Evolutionary conservation across 768 basidiomycete species (phyloP).

Genomic region (Leccinum incarnatum): DNA sequence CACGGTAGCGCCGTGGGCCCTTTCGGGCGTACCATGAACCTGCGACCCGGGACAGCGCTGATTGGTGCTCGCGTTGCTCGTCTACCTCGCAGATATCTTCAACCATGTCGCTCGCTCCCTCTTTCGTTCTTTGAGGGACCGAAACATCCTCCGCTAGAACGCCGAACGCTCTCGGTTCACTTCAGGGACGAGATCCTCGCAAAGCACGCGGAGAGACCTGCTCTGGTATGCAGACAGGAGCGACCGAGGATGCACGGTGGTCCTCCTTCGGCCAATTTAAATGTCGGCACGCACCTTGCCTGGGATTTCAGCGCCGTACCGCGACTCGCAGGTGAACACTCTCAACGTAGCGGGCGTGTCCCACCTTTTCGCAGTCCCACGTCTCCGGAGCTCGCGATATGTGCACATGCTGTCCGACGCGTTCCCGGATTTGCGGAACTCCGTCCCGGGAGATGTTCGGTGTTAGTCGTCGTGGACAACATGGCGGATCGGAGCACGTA

Average conservation of each 20-base stretch:
- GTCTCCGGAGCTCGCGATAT: conserved; percentile 63
- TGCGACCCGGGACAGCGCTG: background rate
- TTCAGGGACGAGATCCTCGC: conserved; percentile 56
- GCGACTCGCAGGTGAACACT: conserved; percentile 48
- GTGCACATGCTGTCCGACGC: conserved; percentile 55
- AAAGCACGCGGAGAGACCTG: conserved; percentile 49
- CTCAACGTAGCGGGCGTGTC: conserved; percentile 63
- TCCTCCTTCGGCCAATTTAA: conserved; percentile 51
- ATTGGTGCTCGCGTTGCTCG: background rate
- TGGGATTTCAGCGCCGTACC: conserved; percentile 60
- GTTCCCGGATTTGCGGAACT: conserved; percentile 52
- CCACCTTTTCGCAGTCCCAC: conserved; percentile 72
- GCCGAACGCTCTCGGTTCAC: conserved; percentile 58
- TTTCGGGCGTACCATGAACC: conserved; percentile 1
- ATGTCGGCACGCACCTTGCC: conserved; percentile 49
- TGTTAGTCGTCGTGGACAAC: conserved; percentile 71
- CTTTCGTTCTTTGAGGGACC: conserved; percentile 59
- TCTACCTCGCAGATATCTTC: conserved; percentile 8
- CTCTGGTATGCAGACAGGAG: conserved; percentile 65
- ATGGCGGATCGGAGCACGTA: conserved; percentile 39
- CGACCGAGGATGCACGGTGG: conserved; percentile 57
- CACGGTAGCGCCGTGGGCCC: background rate
- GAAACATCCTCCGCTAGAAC: conserved; percentile 50
- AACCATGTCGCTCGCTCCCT: conserved; percentile 32
- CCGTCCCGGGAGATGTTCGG: conserved; percentile 53